These are phyloP conservation scores for Botrytis aclada DNA, from an alignment of 2,329 filamentous ascomycete species.

Conservation along the genomic window DNA sequence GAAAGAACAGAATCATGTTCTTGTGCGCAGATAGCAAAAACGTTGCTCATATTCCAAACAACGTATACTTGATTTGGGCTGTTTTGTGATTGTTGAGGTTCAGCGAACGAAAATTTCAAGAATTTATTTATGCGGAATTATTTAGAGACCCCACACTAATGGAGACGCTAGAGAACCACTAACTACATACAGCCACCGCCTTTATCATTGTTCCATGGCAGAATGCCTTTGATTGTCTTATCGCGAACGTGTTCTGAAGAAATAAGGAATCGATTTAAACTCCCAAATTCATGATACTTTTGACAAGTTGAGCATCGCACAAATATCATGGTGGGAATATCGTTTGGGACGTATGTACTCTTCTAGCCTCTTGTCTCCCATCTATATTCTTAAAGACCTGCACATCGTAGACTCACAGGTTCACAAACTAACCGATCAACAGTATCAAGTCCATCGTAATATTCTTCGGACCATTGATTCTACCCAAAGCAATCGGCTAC, in stretches of 20 bases:
- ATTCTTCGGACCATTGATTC: slow-evolving; percentile 65
- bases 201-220: not conserved
- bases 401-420: not conserved
- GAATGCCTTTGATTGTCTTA: not conserved
- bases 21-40: not conserved
- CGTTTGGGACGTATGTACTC: slow-evolving; percentile 50
- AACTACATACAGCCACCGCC: not conserved
- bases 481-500: slow-evolving; percentile 63
- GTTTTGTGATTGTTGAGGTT: not conserved
- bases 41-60: not conserved
- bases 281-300: not conserved
- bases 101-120: not conserved
- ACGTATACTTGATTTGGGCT: not conserved
- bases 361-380: slow-evolving; percentile 13
- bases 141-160: not conserved
- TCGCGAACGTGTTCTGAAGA: slow-evolving; percentile 15
- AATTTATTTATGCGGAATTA: slow-evolving; percentile 10
- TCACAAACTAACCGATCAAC: slow-evolving; percentile 23
- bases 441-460: slow-evolving; percentile 47
- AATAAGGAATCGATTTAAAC: not conserved
- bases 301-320: slow-evolving; percentile 5
- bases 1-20: not conserved
- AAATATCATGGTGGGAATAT: slow-evolving; percentile 40
- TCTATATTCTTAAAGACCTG: slow-evolving; percentile 35
- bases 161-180: not conserved